Evolutionary conservation across 176 grass and related monocot species (phyloP).

Genomic region (Olyra latifolia): DNA sequence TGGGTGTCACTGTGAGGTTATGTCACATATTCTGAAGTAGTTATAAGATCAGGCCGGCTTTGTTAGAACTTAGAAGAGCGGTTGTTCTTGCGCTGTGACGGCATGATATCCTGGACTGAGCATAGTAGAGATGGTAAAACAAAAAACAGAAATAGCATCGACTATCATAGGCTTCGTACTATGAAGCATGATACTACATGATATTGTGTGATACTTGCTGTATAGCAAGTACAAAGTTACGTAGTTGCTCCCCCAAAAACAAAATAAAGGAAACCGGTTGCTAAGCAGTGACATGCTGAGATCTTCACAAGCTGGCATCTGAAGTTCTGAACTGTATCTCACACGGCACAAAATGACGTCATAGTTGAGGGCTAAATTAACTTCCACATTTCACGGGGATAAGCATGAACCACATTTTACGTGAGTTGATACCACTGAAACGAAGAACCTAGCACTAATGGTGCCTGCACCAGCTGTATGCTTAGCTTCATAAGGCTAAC

Average conservation of each 20-base stretch:
- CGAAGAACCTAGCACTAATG: not conserved
- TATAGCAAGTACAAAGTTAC: too few relatives aligned
- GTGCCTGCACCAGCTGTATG: not conserved
- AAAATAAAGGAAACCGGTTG: not conserved
- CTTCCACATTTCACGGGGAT: not conserved
- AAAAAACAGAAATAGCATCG: too few relatives aligned
- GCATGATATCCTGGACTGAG: not conserved
- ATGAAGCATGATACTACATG: too few relatives aligned
- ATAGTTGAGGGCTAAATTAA: not conserved
- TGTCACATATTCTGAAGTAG: slow-evolving; percentile 19
- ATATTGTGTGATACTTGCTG: too few relatives aligned
- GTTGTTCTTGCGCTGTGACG: not conserved
- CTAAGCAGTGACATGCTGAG: not conserved
- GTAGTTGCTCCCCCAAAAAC: not conserved
- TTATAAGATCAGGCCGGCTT: slow-evolving; percentile 23
- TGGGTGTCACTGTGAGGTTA: slow-evolving; percentile 33
- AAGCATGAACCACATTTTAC: not conserved
- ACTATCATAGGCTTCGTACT: too few relatives aligned
- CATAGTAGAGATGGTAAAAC: not conserved
- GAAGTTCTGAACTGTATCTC: not conserved
- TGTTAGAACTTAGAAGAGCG: slow-evolving; percentile 2
- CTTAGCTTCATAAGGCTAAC: too few relatives aligned
- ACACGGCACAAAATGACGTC: not conserved
- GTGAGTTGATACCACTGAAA: not conserved
- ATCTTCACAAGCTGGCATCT: not conserved